phyloP scores from a whole-genome alignment of 805 yeast genomes.

The Diddensiella caesifluorescens region DNA sequence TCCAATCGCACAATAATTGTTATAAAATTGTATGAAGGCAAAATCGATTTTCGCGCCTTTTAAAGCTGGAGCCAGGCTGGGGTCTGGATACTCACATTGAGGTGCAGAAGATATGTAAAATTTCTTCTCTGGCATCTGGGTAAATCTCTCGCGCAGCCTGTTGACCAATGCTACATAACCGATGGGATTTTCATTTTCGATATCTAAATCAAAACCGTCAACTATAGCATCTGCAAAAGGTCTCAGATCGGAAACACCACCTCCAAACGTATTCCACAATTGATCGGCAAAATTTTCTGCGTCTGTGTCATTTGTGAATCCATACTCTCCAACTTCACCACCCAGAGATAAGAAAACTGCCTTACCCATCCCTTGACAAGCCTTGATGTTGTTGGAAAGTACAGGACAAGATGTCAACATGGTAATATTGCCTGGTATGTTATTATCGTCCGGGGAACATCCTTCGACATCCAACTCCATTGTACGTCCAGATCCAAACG shows the following conservation, averaged over 20 bases:
- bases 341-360: slow-evolving; percentile 63
- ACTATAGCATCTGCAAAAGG: slow-evolving; percentile 51
- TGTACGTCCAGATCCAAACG: slow-evolving; percentile 35
- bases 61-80: slow-evolving; percentile 38
- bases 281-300: slow-evolving; percentile 43
- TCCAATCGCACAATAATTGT: slow-evolving; percentile 44
- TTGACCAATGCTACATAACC: slow-evolving; percentile 49
- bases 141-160: slow-evolving; percentile 25
- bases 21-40: slow-evolving; percentile 62
- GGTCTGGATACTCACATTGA: slow-evolving; percentile 62
- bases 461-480: slow-evolving; percentile 43
- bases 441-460: slow-evolving; percentile 34
- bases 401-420: slow-evolving; percentile 41
- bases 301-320: slow-evolving; percentile 41
- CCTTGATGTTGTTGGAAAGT: slow-evolving; percentile 54
- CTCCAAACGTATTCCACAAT: slow-evolving; percentile 47
- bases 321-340: slow-evolving; percentile 50
- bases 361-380: slow-evolving; percentile 70
- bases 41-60: slow-evolving; percentile 47
- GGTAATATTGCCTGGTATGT: slow-evolving; percentile 29
- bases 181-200: slow-evolving; percentile 43
- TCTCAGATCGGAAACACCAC: slow-evolving; percentile 32
- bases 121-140: slow-evolving; percentile 28
- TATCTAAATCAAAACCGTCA: slow-evolving; percentile 68
- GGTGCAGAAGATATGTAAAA: slow-evolving; percentile 63